Evolutionary conservation across 2,329 filamentous ascomycete genomes (phyloP).

Genomic region (Penicillium griseofulvum): DNA sequence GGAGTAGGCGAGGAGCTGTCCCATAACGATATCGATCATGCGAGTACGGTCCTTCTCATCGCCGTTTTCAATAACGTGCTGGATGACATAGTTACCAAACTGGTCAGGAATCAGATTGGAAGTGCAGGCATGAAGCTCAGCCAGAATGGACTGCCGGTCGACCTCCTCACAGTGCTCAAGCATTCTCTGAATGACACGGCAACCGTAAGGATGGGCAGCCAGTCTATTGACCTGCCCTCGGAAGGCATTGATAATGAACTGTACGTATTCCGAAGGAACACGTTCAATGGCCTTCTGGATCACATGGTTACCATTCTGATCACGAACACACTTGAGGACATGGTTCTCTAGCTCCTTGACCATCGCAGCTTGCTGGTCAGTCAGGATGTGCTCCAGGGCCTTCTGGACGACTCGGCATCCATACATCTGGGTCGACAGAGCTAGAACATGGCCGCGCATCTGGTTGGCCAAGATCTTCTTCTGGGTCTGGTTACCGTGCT

Average conservation of each 20-base stretch:
- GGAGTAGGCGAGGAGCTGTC: constrained; percentile 70
- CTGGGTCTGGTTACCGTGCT: constrained; percentile 90
- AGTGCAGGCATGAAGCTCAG: constrained; percentile 73
- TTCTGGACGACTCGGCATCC: constrained; percentile 96
- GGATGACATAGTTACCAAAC: constrained; percentile 94
- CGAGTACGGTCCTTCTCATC: constrained; percentile 67
- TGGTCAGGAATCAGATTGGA: constrained; percentile 75
- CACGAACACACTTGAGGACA: constrained; percentile 73
- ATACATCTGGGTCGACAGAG: constrained; percentile 83
- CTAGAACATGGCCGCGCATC: constrained; percentile 82
- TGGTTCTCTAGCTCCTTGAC: constrained; percentile 78
- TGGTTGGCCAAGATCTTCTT: constrained; percentile 81
- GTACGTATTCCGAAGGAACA: constrained; percentile 73
- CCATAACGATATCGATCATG: constrained; percentile 72
- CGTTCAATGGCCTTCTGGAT: constrained; percentile 89
- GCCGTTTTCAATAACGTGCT: constrained; percentile 83
- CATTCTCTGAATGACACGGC: constrained; percentile 88
- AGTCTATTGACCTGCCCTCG: constrained; percentile 70
- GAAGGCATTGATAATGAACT: constrained; percentile 81
- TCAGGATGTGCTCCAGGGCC: constrained; percentile 83
- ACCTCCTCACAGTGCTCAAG: constrained; percentile 75
- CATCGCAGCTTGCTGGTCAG: constrained; percentile 84
- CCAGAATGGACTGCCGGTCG: constrained; percentile 69
- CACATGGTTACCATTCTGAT: constrained; percentile 94
- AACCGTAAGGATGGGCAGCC: constrained; percentile 79